Conservation (phyloP, 2,329 filamentous ascomycete genomes). For the Aureobasidium sp. region DNA sequence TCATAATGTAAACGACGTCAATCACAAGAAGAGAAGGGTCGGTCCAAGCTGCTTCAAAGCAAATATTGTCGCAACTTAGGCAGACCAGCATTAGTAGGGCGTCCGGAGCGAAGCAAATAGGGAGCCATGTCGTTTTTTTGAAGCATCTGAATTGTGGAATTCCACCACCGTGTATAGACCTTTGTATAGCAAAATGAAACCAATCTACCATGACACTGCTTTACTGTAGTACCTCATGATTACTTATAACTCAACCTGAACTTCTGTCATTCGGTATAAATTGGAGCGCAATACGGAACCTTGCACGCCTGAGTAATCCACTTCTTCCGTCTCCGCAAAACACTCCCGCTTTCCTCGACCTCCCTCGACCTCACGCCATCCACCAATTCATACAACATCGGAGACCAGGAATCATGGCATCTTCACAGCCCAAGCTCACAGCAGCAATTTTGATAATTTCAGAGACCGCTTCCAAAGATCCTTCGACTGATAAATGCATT, state of each 20-base stretch:
- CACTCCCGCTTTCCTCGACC: background rate
- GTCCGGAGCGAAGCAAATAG: slow-evolving; percentile 3
- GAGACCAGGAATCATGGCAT: background rate
- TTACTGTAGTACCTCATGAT: background rate
- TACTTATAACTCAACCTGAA: background rate
- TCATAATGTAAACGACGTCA: background rate
- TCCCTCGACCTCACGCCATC: background rate
- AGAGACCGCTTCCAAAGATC: slow-evolving; percentile 75
- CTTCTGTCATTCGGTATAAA: too few relatives aligned
- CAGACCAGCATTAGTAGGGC: slow-evolving; percentile 6
- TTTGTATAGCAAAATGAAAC: slow-evolving; percentile 2
- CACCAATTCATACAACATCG: background rate
- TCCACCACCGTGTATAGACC: slow-evolving; percentile 1
- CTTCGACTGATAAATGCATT: slow-evolving; percentile 67
- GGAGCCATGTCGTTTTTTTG: background rate
- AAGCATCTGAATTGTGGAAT: slow-evolving; percentile 3
- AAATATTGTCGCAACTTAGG: background rate
- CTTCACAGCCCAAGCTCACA: slow-evolving; percentile 42
- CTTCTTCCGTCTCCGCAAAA: background rate
- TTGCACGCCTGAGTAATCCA: background rate
- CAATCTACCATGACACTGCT: background rate
- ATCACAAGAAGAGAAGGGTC: background rate
- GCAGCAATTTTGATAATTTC: slow-evolving; percentile 81
- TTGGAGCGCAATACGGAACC: background rate
- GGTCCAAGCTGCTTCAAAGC: background rate